Percentiles rank a stretch among this genome's conserved stretches.
phyloP scores from a whole-genome alignment of 2,329 filamentous ascomycete species.

The Neodidymelliopsis sp. region DNA sequence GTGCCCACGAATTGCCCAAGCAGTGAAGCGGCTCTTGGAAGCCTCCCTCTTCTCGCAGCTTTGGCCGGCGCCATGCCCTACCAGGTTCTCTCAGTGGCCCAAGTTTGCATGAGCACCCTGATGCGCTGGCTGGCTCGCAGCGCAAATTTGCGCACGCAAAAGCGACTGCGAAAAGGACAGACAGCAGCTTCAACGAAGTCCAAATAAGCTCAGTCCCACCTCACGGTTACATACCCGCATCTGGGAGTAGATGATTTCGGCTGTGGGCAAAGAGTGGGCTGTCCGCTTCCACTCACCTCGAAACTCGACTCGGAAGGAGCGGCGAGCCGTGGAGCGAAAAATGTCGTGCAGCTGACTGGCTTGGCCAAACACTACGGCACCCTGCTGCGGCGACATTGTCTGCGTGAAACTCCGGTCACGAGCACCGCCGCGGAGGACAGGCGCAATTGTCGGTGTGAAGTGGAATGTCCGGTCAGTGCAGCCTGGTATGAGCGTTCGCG shows the following conservation, averaged over 20 bases:
- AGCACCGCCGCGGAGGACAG: conserved; percentile 8
- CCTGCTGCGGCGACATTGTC: conserved; percentile 21
- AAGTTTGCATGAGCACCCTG: conserved; percentile 10
- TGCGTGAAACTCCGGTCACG: conserved; percentile 26
- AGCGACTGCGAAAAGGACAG: conserved; percentile 5
- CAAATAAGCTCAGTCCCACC: conserved; percentile 46
- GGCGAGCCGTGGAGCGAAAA: conserved; percentile 28
- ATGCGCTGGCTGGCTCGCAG: conserved; percentile 9
- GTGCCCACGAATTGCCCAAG: conserved; percentile 9
- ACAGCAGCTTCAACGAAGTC: conserved; percentile 25
- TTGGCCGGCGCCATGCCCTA: conserved; percentile 13
- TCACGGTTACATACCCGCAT: conserved; percentile 34
- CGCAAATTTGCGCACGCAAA: not conserved
- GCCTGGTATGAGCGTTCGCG: conserved; percentile 4
- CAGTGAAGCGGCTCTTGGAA: conserved; percentile 14
- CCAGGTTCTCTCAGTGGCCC: conserved; percentile 5
- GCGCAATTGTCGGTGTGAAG: conserved; percentile 17
- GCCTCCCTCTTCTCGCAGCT: conserved; percentile 9
- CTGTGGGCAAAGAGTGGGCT: conserved; percentile 33
- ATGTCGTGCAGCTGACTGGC: conserved; percentile 36
- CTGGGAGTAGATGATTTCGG: conserved; percentile 33
- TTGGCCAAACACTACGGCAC: conserved; percentile 14
- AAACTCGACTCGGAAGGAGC: conserved; percentile 31
- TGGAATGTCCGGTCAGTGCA: conserved; percentile 11
- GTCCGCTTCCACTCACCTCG: conserved; percentile 26